phyloP scores from a whole-genome alignment of 2,329 filamentous ascomycete species.

The Fusarium chaquense region DNA sequence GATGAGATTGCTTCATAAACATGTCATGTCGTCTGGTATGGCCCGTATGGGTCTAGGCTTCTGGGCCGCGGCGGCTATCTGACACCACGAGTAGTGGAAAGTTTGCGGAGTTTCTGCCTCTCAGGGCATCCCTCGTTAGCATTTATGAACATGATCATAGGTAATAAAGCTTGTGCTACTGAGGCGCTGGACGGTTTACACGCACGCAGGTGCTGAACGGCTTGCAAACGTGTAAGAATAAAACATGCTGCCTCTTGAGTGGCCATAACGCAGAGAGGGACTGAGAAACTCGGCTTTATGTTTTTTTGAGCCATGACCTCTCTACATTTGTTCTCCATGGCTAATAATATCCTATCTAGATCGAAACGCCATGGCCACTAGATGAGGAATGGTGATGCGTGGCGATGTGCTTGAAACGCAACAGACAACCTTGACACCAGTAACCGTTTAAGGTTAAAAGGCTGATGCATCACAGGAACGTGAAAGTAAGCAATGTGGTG shows the following conservation, averaged over 20 bases:
- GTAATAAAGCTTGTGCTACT: conserved; percentile 6
- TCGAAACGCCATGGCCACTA: conserved; percentile 22
- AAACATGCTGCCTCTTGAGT: neutral
- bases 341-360: conserved; percentile 7
- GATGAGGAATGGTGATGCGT: conserved; percentile 38
- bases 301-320: neutral
- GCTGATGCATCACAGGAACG: conserved; percentile 26
- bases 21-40: conserved; percentile 24
- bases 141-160: conserved; percentile 6
- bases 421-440: conserved; percentile 14
- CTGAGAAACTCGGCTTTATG: neutral
- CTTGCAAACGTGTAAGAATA: neutral
- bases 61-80: conserved; percentile 28
- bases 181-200: neutral
- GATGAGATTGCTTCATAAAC: conserved; percentile 10
- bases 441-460: conserved; percentile 10
- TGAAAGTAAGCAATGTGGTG: neutral
- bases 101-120: conserved; percentile 5
- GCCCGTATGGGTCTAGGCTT: conserved; percentile 17
- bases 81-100: conserved; percentile 28
- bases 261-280: neutral
- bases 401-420: conserved; percentile 31
- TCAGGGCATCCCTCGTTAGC: conserved; percentile 10
- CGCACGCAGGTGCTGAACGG: neutral
- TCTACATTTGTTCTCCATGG: neutral